Evolutionary conservation across 2,329 filamentous ascomycete species (phyloP).

Genomic region (Cucurbitaria berberidis): DNA sequence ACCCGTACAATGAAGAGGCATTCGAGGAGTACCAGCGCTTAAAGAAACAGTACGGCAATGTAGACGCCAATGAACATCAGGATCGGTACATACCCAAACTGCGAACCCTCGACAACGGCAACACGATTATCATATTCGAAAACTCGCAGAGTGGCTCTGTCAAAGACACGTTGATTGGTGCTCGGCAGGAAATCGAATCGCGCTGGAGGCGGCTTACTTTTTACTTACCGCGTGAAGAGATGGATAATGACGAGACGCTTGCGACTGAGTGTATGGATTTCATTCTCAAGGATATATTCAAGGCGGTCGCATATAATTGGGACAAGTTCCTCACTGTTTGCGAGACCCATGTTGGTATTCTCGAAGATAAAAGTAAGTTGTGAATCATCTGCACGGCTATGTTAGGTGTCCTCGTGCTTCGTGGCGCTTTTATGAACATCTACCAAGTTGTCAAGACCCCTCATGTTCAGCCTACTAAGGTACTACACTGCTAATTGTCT

Average conservation of each 20-base stretch:
- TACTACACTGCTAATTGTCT: not conserved
- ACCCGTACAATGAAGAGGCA: slow-evolving; percentile 53
- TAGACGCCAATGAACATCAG: slow-evolving; percentile 37
- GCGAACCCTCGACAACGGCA: slow-evolving; percentile 55
- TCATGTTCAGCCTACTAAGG: no score
- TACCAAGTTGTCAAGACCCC: no score
- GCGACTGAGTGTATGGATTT: slow-evolving; percentile 58
- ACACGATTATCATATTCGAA: slow-evolving; percentile 61
- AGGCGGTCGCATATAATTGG: slow-evolving; percentile 55
- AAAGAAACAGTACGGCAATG: slow-evolving; percentile 37
- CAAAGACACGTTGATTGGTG: slow-evolving; percentile 58
- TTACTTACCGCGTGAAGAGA: slow-evolving; percentile 55
- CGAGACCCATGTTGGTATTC: slow-evolving; percentile 57
- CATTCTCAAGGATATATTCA: slow-evolving; percentile 59
- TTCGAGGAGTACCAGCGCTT: slow-evolving; percentile 42
- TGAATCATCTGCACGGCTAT: not conserved
- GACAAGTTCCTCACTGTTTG: slow-evolving; percentile 54
- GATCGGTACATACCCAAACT: slow-evolving; percentile 51
- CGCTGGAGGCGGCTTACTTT: slow-evolving; percentile 61
- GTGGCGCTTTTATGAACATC: not conserved
- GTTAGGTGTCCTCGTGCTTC: not conserved
- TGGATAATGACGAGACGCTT: slow-evolving; percentile 51
- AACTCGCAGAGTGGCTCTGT: slow-evolving; percentile 56
- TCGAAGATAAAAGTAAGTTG: slow-evolving; percentile 42
- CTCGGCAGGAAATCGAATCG: slow-evolving; percentile 58